Conservation (phyloP, 176 grass and related monocot species). For the Oryza rufipogon region DNA sequence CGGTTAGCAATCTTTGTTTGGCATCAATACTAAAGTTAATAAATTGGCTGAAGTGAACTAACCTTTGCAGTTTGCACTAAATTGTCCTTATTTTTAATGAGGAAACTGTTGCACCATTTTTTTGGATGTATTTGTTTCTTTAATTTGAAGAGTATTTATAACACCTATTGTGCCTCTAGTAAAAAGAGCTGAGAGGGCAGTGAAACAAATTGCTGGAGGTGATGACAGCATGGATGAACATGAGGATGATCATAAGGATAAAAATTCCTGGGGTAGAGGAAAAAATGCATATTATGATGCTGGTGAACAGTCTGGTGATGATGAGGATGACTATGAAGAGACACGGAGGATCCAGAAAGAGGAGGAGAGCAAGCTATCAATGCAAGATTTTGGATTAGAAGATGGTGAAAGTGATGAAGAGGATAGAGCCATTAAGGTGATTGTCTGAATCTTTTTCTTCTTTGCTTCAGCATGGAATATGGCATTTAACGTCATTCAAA, state of each 20-base stretch:
- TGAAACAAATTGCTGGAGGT: constrained; percentile 72
- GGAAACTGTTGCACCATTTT: background rate
- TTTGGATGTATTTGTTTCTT: constrained; percentile 23
- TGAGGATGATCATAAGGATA: constrained; percentile 59
- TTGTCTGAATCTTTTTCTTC: constrained; percentile 12
- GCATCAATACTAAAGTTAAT: constrained; percentile 4
- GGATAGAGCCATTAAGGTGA: constrained; percentile 56
- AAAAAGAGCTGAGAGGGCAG: constrained; percentile 59
- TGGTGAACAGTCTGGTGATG: constrained; percentile 61
- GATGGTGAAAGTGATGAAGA: constrained; percentile 62
- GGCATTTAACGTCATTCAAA: constrained; percentile 14
- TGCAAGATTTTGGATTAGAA: constrained; percentile 83
- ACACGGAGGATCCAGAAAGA: constrained; percentile 59
- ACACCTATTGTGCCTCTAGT: constrained; percentile 50
- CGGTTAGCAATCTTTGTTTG: background rate
- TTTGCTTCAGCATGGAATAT: constrained; percentile 5
- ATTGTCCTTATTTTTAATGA: constrained; percentile 15
- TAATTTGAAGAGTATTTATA: constrained; percentile 32
- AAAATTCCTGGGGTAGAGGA: constrained; percentile 58
- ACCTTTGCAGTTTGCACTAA: background rate
- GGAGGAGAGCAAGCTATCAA: constrained; percentile 55
- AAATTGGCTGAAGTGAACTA: constrained; percentile 7
- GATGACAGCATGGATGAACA: constrained; percentile 79
- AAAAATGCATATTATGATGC: constrained; percentile 68
- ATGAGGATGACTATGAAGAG: constrained; percentile 62